phyloP scores from a whole-genome alignment of 306 rosid genomes.

The Glycine tomentella region DNA sequence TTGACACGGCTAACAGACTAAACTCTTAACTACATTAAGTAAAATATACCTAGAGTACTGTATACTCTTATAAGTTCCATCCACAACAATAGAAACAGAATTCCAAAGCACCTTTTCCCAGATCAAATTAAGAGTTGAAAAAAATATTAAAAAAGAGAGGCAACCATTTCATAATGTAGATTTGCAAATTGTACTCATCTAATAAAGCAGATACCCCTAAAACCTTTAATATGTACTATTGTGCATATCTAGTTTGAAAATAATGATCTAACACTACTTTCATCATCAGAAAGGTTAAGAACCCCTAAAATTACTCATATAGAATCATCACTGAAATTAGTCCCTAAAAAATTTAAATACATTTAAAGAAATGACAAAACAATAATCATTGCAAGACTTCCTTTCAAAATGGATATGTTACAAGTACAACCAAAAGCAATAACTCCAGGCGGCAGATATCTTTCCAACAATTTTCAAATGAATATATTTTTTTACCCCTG shows the following conservation, averaged over 20 bases:
- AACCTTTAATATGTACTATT: background rate
- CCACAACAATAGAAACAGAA: slow-evolving; percentile 31
- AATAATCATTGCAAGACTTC: slow-evolving; percentile 1
- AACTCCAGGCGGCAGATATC: slow-evolving; percentile 4
- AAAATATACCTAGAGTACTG: no score
- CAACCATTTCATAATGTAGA: background rate
- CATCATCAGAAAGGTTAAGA: slow-evolving; percentile 25
- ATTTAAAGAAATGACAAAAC: slow-evolving; percentile 18
- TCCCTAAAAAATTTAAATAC: background rate
- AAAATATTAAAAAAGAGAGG: background rate
- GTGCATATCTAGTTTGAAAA: slow-evolving; percentile 3
- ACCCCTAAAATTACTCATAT: slow-evolving; percentile 1
- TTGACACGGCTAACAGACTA: no score
- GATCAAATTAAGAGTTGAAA: slow-evolving; percentile 18
- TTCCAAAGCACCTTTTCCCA: slow-evolving; percentile 6
- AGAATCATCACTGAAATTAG: slow-evolving; percentile 18
- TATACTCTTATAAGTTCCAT: no score
- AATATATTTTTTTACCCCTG: background rate
- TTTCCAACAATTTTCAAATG: slow-evolving; percentile 10
- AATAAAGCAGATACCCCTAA: background rate
- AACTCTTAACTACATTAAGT: no score
- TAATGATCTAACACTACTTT: background rate
- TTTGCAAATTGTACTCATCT: background rate
- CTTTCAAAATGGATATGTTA: background rate
- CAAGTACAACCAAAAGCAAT: slow-evolving; percentile 27